Conservation (phyloP, 352 stramenopile genomes). For the Pelagophyceae sp. region DNA sequence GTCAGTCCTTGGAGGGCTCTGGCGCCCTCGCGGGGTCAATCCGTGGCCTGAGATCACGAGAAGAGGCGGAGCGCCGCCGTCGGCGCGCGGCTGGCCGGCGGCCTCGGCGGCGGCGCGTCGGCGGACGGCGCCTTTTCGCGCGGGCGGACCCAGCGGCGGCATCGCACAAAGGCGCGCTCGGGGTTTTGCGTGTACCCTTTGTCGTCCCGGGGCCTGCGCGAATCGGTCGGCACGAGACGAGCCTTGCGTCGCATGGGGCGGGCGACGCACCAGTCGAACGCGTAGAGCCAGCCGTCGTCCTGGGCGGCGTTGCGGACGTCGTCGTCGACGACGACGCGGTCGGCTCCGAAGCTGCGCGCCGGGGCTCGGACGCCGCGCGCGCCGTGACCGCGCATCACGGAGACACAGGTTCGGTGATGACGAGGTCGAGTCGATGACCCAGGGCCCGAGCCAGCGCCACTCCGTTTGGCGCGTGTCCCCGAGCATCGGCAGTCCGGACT, state of each 20-base stretch:
- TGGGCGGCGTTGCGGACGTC: not conserved
- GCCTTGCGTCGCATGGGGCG: not conserved
- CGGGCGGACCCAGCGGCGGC: constrained; percentile 17
- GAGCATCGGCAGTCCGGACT: not conserved
- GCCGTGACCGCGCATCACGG: too few relatives aligned
- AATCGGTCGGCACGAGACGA: not conserved
- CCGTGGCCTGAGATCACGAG: too few relatives aligned
- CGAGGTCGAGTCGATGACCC: constrained; percentile 1
- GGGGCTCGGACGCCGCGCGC: too few relatives aligned
- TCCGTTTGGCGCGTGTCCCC: not conserved
- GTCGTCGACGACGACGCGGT: not conserved
- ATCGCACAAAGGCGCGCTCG: not conserved
- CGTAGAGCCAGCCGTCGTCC: constrained; percentile 11
- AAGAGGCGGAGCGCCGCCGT: too few relatives aligned
- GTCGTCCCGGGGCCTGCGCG: not conserved
- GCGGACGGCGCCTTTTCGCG: not conserved
- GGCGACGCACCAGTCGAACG: constrained; percentile 8
- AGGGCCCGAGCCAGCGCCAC: constrained; percentile 19
- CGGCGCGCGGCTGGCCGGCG: too few relatives aligned
- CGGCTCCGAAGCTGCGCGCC: constrained; percentile 10
- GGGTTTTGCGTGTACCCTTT: not conserved
- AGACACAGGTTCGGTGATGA: too few relatives aligned
- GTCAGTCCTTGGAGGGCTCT: too few relatives aligned
- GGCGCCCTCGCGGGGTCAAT: too few relatives aligned
- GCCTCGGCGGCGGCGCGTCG: too few relatives aligned